phyloP scores from a whole-genome alignment of 257 asterid genomes.

The Apocynum venetum region DNA sequence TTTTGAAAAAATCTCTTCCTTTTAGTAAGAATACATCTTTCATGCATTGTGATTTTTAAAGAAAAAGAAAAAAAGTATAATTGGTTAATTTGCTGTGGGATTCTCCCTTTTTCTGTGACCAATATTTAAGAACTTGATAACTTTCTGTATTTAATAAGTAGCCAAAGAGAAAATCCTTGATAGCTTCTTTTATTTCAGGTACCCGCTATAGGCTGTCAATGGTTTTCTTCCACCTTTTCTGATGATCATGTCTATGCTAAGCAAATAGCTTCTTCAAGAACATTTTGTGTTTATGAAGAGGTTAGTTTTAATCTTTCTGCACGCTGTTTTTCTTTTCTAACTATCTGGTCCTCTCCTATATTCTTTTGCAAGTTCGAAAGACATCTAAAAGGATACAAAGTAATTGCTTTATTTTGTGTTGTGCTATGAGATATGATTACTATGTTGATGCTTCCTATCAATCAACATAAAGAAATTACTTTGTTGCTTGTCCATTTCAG shows the following conservation, averaged over 20 bases:
- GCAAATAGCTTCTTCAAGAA: constrained; percentile 76
- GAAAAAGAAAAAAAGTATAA: not conserved
- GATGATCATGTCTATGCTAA: constrained; percentile 47
- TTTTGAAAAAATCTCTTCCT: not conserved
- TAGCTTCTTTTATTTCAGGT: constrained; percentile 43
- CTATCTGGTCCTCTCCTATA: not conserved
- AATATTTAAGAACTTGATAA: not conserved
- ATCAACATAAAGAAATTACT: no score
- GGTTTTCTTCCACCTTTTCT: constrained; percentile 60
- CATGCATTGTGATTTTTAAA: not conserved
- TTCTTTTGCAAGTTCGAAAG: not conserved
- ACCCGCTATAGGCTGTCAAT: constrained; percentile 77
- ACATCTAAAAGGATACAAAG: not conserved
- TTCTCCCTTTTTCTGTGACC: not conserved
- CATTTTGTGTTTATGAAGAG: constrained; percentile 91
- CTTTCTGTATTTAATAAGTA: not conserved
- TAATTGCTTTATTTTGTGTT: not conserved
- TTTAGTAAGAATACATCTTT: not conserved
- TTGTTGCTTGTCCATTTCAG: not conserved
- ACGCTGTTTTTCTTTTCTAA: not conserved
- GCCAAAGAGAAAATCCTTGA: not conserved
- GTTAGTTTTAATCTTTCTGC: constrained; percentile 23
- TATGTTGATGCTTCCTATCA: not conserved
- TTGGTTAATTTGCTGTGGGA: not conserved
- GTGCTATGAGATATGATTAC: not conserved